Conservation (phyloP, 805 yeast species). For the Wickerhamiella azyma region DNA sequence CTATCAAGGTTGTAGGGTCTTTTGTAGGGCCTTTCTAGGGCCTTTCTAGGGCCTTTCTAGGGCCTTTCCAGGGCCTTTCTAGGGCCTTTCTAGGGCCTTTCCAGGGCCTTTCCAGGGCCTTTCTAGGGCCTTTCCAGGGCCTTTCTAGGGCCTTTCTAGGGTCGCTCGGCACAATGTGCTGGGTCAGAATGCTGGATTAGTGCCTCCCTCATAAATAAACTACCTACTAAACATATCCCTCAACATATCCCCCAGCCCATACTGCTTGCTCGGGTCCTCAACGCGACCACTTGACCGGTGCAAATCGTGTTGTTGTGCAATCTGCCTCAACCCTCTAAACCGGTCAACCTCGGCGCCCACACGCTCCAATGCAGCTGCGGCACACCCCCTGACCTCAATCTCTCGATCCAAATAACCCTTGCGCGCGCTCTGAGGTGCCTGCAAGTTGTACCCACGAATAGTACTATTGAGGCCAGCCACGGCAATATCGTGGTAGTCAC, state of each 20-base stretch:
- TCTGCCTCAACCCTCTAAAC: slow-evolving; percentile 10
- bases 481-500: slow-evolving; percentile 25
- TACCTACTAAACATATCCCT: background rate
- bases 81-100: no score
- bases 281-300: slow-evolving; percentile 14
- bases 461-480: slow-evolving; percentile 34
- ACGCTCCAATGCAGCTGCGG: slow-evolving; percentile 24
- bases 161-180: no score
- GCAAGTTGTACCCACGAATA: slow-evolving; percentile 45
- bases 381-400: slow-evolving; percentile 32
- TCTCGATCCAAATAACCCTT: slow-evolving; percentile 36
- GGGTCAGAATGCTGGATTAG: no score
- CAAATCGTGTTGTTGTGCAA: slow-evolving; percentile 11
- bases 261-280: slow-evolving; percentile 22
- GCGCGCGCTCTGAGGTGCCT: slow-evolving; percentile 49
- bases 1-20: no score
- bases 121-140: no score
- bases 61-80: no score
- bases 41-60: no score
- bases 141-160: no score
- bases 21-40: no score
- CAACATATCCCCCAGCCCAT: slow-evolving; percentile 15
- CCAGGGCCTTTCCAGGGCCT: no score
- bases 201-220: background rate
- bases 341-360: slow-evolving; percentile 11